Conservation (phyloP, 1,284 basidiomycete species). For the Pyrrhoderma lamaoense region DNA sequence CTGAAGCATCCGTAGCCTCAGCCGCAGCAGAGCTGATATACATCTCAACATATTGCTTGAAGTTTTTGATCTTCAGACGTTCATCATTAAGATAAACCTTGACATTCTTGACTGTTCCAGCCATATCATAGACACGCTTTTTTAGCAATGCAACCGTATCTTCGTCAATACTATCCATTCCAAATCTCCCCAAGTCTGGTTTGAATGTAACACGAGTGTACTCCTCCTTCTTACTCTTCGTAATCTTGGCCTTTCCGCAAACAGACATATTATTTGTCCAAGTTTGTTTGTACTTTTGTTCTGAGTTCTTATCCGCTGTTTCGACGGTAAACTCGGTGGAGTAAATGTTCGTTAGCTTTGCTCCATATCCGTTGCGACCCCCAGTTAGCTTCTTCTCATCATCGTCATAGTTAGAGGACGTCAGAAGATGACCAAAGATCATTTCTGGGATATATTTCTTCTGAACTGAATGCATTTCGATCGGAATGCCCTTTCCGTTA, state of each 20-base stretch:
- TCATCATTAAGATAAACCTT: slow-evolving; percentile 95
- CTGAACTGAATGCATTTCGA: slow-evolving; percentile 92
- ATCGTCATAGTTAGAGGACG: slow-evolving; percentile 98
- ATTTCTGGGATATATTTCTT: slow-evolving; percentile 96
- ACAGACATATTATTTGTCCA: slow-evolving; percentile 94
- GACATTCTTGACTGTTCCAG: slow-evolving; percentile 88
- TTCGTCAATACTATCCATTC: slow-evolving; percentile 88
- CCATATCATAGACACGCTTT: slow-evolving; percentile 97
- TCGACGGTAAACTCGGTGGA: slow-evolving; percentile 97
- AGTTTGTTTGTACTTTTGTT: slow-evolving; percentile 92
- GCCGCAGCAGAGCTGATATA: slow-evolving; percentile 74
- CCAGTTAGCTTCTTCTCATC: slow-evolving; percentile 98
- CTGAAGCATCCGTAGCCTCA: slow-evolving; percentile 56
- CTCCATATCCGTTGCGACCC: slow-evolving; percentile 97
- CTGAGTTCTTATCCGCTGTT: slow-evolving; percentile 84
- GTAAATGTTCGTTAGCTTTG: slow-evolving; percentile 98
- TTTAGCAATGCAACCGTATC: slow-evolving; percentile 87
- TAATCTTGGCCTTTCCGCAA: slow-evolving; percentile 87
- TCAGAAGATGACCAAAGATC: slow-evolving; percentile 94
- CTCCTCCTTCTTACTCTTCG: slow-evolving; percentile 84
- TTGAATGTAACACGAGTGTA: slow-evolving; percentile 95
- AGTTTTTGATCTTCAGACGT: slow-evolving; percentile 87
- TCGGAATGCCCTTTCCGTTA: slow-evolving; percentile 94
- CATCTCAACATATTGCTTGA: slow-evolving; percentile 97
- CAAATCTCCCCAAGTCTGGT: slow-evolving; percentile 88